These are phyloP conservation scores for Ophiocordyceps camponoti-rufipedis DNA, from an alignment of 2,329 filamentous ascomycete genomes.

Conservation along the genomic window DNA sequence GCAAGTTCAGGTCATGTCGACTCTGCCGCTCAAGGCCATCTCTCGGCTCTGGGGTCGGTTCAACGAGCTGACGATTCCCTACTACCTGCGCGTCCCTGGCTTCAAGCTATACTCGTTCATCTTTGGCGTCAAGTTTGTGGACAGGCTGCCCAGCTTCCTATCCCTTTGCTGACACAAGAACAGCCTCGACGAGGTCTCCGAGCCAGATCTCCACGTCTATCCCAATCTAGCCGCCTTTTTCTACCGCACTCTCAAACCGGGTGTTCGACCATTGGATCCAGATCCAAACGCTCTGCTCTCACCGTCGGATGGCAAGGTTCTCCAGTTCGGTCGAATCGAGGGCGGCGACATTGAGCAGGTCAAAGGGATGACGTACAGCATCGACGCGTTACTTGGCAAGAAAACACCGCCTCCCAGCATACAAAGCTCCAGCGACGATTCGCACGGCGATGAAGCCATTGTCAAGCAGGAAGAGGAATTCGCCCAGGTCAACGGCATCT, in stretches of 20 bases:
- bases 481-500: constrained; percentile 82
- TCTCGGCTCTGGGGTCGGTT: constrained; percentile 81
- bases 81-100: constrained; percentile 71
- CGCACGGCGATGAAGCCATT: constrained; percentile 38
- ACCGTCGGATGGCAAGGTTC: constrained; percentile 74
- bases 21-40: constrained; percentile 74
- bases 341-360: constrained; percentile 95
- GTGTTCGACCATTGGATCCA: constrained; percentile 66
- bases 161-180: background rate
- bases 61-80: constrained; percentile 77
- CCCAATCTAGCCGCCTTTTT: constrained; percentile 94
- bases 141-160: background rate
- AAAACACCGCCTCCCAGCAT: constrained; percentile 37
- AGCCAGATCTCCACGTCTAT: constrained; percentile 75
- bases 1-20: constrained; percentile 90
- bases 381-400: constrained; percentile 77
- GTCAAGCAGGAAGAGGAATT: constrained; percentile 81
- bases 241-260: constrained; percentile 85
- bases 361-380: constrained; percentile 93
- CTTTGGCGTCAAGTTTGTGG: constrained; percentile 59
- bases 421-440: constrained; percentile 10
- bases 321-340: constrained; percentile 85
- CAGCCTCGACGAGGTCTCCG: constrained; percentile 67
- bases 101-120: constrained; percentile 84
- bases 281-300: constrained; percentile 66